Conservation (phyloP, 345 rosid species). For the Camelina laxa region DNA sequence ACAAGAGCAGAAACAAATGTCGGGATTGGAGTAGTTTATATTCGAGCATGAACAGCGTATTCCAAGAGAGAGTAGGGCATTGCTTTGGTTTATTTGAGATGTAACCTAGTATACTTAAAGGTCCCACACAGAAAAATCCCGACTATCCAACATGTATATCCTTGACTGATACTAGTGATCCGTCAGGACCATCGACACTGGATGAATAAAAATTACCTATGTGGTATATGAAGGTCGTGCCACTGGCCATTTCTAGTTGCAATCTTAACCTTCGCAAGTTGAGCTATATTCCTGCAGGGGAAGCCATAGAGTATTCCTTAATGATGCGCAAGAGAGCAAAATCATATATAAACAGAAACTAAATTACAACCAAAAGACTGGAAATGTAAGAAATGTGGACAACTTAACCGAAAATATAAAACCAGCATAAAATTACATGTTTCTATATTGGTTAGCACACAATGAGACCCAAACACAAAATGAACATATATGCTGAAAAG, state of each 20-base stretch:
- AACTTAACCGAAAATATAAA: conserved; percentile 15
- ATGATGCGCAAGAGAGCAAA: conserved; percentile 17
- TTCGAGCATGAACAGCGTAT: neutral
- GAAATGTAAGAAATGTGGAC: conserved; percentile 10
- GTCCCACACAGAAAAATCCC: conserved; percentile 9
- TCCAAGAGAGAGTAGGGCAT: neutral
- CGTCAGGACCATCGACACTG: conserved; percentile 15
- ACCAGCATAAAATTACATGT: conserved; percentile 11
- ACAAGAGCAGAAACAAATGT: conserved; percentile 26
- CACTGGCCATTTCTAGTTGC: conserved; percentile 69
- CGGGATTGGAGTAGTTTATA: conserved; percentile 3
- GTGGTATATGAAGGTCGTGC: conserved; percentile 72
- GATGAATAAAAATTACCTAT: conserved; percentile 41
- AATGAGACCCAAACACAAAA: conserved; percentile 1
- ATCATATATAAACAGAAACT: neutral
- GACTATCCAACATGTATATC: conserved; percentile 32
- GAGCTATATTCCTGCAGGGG: conserved; percentile 76
- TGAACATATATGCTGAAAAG: conserved; percentile 11
- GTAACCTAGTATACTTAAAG: neutral
- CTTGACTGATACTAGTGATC: conserved; percentile 19
- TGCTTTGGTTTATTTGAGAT: neutral
- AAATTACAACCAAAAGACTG: neutral
- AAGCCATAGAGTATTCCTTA: conserved; percentile 24
- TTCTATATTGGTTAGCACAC: conserved; percentile 25
- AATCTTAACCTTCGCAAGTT: conserved; percentile 81